phyloP scores from a whole-genome alignment of 495 filamentous ascomycete species.

The Sordaria brevicollis region DNA sequence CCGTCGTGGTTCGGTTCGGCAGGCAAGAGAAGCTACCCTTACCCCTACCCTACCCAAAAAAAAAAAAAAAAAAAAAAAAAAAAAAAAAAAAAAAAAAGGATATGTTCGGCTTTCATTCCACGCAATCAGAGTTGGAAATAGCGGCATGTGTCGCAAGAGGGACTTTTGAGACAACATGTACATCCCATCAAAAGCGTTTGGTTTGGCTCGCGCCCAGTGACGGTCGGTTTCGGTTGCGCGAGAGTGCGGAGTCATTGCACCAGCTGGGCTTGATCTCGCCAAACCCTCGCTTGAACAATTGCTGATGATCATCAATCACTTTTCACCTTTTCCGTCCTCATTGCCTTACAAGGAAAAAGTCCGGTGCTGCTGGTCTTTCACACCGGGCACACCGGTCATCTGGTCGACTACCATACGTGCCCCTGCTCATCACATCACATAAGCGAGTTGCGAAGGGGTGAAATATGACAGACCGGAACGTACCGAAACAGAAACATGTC shows the following conservation, averaged over 20 bases:
- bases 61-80: too few species aligned
- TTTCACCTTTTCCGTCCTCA: background rate
- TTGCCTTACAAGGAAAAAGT: background rate
- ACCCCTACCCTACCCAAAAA: too few species aligned
- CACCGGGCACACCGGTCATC: background rate
- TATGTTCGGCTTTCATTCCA: background rate
- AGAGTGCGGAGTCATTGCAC: background rate
- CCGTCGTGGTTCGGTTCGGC: background rate
- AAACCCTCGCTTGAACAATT: background rate
- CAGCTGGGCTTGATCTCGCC: too few species aligned
- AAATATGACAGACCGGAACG: background rate
- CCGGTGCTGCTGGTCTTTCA: background rate
- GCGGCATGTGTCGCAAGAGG: background rate
- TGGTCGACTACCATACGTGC: too few species aligned
- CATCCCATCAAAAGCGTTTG: background rate
- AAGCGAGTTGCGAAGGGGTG: background rate
- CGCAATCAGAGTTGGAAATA: background rate
- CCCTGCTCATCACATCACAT: background rate
- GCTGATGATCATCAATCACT: background rate
- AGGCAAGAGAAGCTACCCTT: background rate
- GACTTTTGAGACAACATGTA: background rate
- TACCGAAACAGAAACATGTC: background rate
- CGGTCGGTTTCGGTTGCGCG: background rate
- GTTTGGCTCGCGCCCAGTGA: background rate
- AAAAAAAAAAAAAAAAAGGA: background rate